Evolutionary conservation across 2,329 filamentous ascomycete genomes (phyloP).

Genomic region (Aureobasidium sp.): DNA sequence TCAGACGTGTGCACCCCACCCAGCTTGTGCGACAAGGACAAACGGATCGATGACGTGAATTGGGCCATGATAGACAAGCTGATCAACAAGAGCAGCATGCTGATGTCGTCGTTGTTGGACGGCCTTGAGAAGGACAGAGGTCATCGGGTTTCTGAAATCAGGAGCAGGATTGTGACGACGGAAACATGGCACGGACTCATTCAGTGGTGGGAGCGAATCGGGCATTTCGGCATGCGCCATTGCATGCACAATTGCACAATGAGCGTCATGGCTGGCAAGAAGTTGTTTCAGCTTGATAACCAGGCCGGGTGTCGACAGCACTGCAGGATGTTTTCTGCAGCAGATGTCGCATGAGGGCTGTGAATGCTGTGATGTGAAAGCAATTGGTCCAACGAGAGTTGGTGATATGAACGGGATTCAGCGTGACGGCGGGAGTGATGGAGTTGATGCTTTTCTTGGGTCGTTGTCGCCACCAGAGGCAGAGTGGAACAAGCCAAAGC

Average conservation of each 20-base stretch:
- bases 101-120: background rate
- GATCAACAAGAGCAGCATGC: background rate
- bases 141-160: background rate
- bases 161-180: background rate
- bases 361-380: background rate
- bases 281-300: constrained; percentile 3
- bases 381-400: background rate
- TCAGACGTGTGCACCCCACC: background rate
- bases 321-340: background rate
- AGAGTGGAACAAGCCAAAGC: background rate
- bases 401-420: background rate
- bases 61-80: background rate
- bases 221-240: constrained; percentile 1
- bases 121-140: background rate
- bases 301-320: background rate
- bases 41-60: background rate
- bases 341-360: background rate
- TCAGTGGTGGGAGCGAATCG: background rate
- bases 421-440: background rate
- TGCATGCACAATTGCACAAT: constrained; percentile 3
- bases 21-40: background rate
- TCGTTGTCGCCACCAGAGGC: background rate
- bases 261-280: background rate
- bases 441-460: background rate
- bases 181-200: background rate